phyloP scores from a whole-genome alignment of 345 rosid genomes.

The Limnanthes douglasii region DNA sequence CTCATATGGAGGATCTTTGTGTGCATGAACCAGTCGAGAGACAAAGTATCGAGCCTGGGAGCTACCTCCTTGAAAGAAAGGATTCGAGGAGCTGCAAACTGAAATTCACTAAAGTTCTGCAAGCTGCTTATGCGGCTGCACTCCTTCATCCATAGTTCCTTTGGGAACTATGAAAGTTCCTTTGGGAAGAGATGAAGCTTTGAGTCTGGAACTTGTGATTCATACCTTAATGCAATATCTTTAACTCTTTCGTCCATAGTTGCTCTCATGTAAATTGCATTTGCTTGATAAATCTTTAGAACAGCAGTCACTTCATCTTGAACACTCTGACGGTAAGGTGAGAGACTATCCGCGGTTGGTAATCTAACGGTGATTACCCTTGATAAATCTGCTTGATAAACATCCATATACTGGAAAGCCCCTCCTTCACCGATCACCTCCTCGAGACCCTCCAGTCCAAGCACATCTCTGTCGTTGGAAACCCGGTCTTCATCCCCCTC shows the following conservation, averaged over 20 bases:
- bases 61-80: conserved; percentile 79
- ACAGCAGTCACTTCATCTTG: conserved; percentile 57
- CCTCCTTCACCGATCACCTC: too few relatives aligned
- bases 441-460: too few relatives aligned
- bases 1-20: conserved; percentile 77
- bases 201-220: conserved; percentile 42
- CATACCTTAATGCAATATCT: conserved; percentile 41
- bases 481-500: too few relatives aligned
- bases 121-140: conserved; percentile 63
- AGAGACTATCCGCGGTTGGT: conserved; percentile 50
- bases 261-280: conserved; percentile 38
- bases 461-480: too few relatives aligned
- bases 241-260: conserved; percentile 65
- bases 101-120: conserved; percentile 55
- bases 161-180: conserved; percentile 44
- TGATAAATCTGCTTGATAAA: conserved; percentile 48
- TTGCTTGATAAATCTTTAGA: conserved; percentile 28
- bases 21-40: conserved; percentile 57
- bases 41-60: conserved; percentile 69
- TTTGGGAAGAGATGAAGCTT: conserved; percentile 49
- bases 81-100: conserved; percentile 65
- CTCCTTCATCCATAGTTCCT: conserved; percentile 46
- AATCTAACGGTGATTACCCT: conserved; percentile 54
- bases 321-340: conserved; percentile 44
- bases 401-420: conserved; percentile 36